Conservation (phyloP, 768 basidiomycete genomes). For the Myochromella boudieri region DNA sequence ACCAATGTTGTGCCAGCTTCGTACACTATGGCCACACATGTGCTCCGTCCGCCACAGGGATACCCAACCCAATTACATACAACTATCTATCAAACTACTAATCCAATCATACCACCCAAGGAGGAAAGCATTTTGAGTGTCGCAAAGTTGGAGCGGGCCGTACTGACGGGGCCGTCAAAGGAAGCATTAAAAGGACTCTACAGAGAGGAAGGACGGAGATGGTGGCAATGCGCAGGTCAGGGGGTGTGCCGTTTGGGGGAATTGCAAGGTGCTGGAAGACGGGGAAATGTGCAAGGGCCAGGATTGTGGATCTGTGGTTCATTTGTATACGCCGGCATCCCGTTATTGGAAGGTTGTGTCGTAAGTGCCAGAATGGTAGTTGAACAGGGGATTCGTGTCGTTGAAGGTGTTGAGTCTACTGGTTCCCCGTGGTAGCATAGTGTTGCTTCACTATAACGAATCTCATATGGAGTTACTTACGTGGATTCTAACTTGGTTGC, state of each 20-base stretch:
- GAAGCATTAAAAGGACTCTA: conserved; percentile 48
- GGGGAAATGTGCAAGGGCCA: conserved; percentile 29
- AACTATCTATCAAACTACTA: conserved; percentile 69
- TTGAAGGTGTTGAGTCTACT: conserved; percentile 30
- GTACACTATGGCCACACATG: conserved; percentile 74
- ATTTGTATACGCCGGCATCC: conserved; percentile 72
- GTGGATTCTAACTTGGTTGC: conserved; percentile 7
- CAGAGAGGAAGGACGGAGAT: conserved; percentile 30
- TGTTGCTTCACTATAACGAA: background rate
- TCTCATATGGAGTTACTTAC: background rate
- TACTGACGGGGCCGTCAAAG: conserved; percentile 52
- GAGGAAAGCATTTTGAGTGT: conserved; percentile 52
- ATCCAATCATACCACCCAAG: conserved; percentile 58
- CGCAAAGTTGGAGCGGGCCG: conserved; percentile 62
- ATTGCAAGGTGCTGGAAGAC: conserved; percentile 50
- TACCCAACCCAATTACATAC: conserved; percentile 30
- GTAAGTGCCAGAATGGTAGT: conserved; percentile 63
- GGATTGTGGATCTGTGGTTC: conserved; percentile 74
- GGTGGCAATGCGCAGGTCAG: conserved; percentile 45
- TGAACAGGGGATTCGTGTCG: conserved; percentile 39
- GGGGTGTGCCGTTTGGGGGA: conserved; percentile 39
- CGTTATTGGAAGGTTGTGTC: conserved; percentile 79
- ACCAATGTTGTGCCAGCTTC: conserved; percentile 35
- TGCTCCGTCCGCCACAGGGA: conserved; percentile 39
- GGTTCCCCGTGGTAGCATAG: conserved; percentile 14